These are phyloP conservation scores for Phytophthora agathidicida DNA, from an alignment of 352 stramenopile species.

Conservation along the genomic window DNA sequence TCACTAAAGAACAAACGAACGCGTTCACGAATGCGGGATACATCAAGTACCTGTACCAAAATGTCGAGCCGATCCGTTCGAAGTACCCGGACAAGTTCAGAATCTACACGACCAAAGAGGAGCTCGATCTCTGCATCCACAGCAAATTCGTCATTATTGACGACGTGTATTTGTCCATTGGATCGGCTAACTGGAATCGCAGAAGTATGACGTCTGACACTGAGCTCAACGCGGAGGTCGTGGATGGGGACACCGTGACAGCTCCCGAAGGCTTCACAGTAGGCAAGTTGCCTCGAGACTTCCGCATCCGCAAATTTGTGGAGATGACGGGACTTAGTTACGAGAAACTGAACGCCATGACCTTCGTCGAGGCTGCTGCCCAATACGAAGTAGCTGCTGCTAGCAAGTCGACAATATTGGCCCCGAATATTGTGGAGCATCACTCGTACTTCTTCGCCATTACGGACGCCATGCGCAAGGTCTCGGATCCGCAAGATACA, in stretches of 20 bases:
- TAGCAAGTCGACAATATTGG: slow-evolving; percentile 27
- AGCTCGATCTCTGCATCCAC: slow-evolving; percentile 46
- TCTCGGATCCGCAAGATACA: slow-evolving; percentile 10
- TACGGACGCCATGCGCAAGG: slow-evolving; percentile 1
- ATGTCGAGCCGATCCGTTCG: slow-evolving; percentile 42
- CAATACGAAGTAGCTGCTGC: slow-evolving; percentile 31
- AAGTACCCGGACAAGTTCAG: slow-evolving; percentile 16
- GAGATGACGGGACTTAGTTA: slow-evolving; percentile 50
- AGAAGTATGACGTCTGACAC: slow-evolving; percentile 37
- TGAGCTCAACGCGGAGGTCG: slow-evolving; percentile 52
- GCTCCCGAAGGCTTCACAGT: slow-evolving; percentile 32
- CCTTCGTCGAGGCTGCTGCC: slow-evolving; percentile 41
- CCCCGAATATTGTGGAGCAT: slow-evolving; percentile 2
- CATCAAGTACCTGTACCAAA: slow-evolving; percentile 56
- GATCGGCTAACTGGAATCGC: slow-evolving; percentile 64
- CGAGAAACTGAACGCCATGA: slow-evolving; percentile 44
- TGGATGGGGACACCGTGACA: slow-evolving; percentile 34
- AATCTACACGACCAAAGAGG: slow-evolving; percentile 43
- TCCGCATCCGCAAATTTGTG: slow-evolving; percentile 57
- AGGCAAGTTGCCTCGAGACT: slow-evolving; percentile 44
- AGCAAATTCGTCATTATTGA: slow-evolving; percentile 57
- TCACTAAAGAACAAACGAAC: too few species aligned
- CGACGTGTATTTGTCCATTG: slow-evolving; percentile 59
- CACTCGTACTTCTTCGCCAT: slow-evolving; percentile 3
- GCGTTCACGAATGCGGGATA: slow-evolving; percentile 32